Conservation (phyloP, 495 filamentous ascomycete species). For the Penicillium turbatum region DNA sequence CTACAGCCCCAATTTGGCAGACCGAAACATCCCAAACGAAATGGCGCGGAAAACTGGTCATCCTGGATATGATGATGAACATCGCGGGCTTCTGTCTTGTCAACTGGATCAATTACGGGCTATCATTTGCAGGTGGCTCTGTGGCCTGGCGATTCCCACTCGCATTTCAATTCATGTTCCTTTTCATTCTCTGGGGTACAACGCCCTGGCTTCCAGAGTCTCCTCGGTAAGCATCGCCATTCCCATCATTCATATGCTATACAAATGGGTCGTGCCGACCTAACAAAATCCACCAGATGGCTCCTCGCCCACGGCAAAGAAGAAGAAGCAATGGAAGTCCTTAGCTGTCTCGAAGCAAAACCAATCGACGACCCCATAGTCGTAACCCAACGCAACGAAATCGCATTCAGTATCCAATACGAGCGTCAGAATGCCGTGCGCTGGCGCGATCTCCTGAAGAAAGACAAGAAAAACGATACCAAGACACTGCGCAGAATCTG, state of each 20-base stretch:
- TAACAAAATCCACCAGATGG: conserved; percentile 33
- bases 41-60: conserved; percentile 57
- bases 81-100: conserved; percentile 52
- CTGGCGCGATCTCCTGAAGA: conserved; percentile 44
- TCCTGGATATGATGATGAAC: conserved; percentile 59
- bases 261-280: not conserved
- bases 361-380: conserved; percentile 45
- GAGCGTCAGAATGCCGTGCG: conserved; percentile 45
- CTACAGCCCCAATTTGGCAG: conserved; percentile 63
- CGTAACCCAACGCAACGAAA: conserved; percentile 43
- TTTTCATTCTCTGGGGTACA: conserved; percentile 45
- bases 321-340: conserved; percentile 45
- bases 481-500: conserved; percentile 46
- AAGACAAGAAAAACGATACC: conserved; percentile 31
- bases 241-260: conserved; percentile 20
- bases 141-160: conserved; percentile 51
- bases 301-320: conserved; percentile 41
- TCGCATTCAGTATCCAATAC: conserved; percentile 45
- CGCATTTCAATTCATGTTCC: conserved; percentile 51
- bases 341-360: conserved; percentile 45
- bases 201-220: conserved; percentile 55
- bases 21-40: conserved; percentile 55
- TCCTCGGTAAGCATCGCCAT: conserved; percentile 34
- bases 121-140: conserved; percentile 43
- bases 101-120: conserved; percentile 57